A percentile compares a stretch with the other conserved stretches of the same genome.
phyloP scores from a whole-genome alignment of 1,284 basidiomycete species.

The Leccinum angustisporum region DNA sequence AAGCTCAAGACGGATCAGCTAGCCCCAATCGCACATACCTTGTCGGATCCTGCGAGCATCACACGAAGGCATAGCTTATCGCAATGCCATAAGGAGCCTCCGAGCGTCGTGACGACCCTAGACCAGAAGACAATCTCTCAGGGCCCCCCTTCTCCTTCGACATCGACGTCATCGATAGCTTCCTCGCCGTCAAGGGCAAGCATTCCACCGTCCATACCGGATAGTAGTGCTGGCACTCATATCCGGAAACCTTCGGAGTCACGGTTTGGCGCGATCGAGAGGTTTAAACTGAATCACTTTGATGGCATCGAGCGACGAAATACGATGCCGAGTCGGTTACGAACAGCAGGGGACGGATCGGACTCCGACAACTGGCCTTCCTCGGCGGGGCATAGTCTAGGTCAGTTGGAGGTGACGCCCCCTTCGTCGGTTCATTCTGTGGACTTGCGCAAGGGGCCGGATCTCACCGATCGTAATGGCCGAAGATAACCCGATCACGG shows the following conservation, averaged over 20 bases:
- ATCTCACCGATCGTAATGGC: constrained; percentile 79
- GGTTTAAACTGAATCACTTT: constrained; percentile 79
- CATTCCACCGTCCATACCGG: constrained; percentile 69
- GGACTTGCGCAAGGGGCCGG: constrained; percentile 68
- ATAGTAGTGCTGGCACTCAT: constrained; percentile 56
- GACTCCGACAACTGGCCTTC: constrained; percentile 72
- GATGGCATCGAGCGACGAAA: constrained; percentile 77
- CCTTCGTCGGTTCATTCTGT: constrained; percentile 78
- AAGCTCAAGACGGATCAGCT: constrained; percentile 88
- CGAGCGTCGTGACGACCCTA: constrained; percentile 68
- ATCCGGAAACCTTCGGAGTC: constrained; percentile 78
- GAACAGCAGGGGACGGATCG: constrained; percentile 82
- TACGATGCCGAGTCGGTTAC: constrained; percentile 84
- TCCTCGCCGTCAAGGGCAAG: constrained; percentile 85
- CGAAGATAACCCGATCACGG: constrained; percentile 96
- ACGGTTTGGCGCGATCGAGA: constrained; percentile 71
- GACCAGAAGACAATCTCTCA: constrained; percentile 61
- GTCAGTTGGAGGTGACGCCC: constrained; percentile 60
- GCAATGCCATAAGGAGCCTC: constrained; percentile 71
- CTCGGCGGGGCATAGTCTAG: constrained; percentile 51
- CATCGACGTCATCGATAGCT: constrained; percentile 89
- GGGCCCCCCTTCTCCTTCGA: constrained; percentile 85
- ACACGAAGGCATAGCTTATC: constrained; percentile 72
- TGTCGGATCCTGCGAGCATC: constrained; percentile 60
- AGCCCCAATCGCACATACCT: constrained; percentile 62